Evolutionary conservation across 768 basidiomycete species (phyloP), one percentile per base, ranked within the genome.

Genomic region (Cystobasidium onofrii): DNA sequence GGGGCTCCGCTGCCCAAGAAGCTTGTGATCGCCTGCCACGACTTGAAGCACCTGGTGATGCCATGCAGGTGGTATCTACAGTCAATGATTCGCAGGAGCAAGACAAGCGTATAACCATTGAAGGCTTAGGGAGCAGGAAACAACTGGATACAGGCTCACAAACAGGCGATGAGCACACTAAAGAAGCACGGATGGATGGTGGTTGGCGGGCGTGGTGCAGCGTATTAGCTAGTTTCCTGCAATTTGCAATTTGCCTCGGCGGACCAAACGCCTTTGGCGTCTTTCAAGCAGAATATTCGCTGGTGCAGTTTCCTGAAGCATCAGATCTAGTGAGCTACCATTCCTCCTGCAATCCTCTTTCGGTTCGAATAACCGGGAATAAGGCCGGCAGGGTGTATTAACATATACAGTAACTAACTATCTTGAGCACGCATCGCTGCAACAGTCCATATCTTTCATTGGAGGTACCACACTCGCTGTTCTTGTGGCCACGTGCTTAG

Each of bases 211-310:
- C 65, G 3, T 67, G 65, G 65, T 7, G 41, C 27, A 46, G 65
- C 44, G 65, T 67, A 25, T 6, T 67, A 9, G 39, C 65, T 15
- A 33, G 41, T 46, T 67, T 67, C 31, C 44, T 43, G 18, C 65
- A 46, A 34, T 54, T 46, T 17, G 46, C 65, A 10, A 41, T 67
- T 20, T 67, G 44, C 18, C n/a, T 67, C 9, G 65, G 65, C 10
- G 41, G 31, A 7, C 46, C 65, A 3, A 46, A 46, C 27, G 65
- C 65, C 12, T 67, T 50, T 36, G 65, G 65, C 65, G 50, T 67
- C 44, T 67, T 50, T 36, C 65, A 67, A 50, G 65, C 65, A 27
- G 65, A 67, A 52, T 67, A 67, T 36, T 67, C 65, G 44, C 65
- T 67, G 39, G 65, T 67, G 12, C 65, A 67, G 31, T 67, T 67